Evolutionary conservation across 257 asterid genomes (phyloP).

Genomic region (Cordia subcordata): DNA sequence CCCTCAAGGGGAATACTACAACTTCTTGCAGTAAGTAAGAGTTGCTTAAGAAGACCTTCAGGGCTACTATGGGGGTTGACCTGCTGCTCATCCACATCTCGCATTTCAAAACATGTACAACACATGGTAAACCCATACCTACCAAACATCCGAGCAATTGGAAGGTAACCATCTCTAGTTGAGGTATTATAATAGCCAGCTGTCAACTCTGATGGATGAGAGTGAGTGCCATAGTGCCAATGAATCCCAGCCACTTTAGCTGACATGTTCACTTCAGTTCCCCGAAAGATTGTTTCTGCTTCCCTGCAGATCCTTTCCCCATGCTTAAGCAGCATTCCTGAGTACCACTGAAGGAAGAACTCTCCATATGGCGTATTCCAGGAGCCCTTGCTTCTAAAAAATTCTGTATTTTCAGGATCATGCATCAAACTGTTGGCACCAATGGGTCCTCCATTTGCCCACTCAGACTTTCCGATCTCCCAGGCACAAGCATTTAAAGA

Average conservation of each 20-base stretch:
- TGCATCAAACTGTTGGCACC: constrained; percentile 41
- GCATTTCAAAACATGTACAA: constrained; percentile 63
- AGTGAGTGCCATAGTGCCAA: constrained; percentile 49
- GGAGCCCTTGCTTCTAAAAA: constrained; percentile 50
- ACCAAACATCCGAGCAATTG: constrained; percentile 55
- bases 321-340: constrained; percentile 58
- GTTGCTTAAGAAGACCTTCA: constrained; percentile 53
- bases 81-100: constrained; percentile 44
- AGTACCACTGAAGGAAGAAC: constrained; percentile 79
- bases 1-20: constrained; percentile 59
- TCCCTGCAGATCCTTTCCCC: constrained; percentile 74
- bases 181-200: constrained; percentile 64
- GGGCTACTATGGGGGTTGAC: constrained; percentile 47
- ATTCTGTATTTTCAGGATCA: constrained; percentile 47
- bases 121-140: constrained; percentile 51
- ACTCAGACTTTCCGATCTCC: constrained; percentile 47
- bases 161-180: constrained; percentile 47
- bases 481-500: constrained; percentile 57
- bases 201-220: constrained; percentile 66
- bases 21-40: constrained; percentile 41
- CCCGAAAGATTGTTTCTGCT: constrained; percentile 57
- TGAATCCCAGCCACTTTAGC: constrained; percentile 60
- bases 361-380: constrained; percentile 62
- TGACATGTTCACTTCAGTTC: constrained; percentile 45
- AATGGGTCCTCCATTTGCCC: constrained; percentile 54